Evolutionary conservation across 192 early-diverging fungal species (phyloP).

Genomic region (Chytriomyces sp.): DNA sequence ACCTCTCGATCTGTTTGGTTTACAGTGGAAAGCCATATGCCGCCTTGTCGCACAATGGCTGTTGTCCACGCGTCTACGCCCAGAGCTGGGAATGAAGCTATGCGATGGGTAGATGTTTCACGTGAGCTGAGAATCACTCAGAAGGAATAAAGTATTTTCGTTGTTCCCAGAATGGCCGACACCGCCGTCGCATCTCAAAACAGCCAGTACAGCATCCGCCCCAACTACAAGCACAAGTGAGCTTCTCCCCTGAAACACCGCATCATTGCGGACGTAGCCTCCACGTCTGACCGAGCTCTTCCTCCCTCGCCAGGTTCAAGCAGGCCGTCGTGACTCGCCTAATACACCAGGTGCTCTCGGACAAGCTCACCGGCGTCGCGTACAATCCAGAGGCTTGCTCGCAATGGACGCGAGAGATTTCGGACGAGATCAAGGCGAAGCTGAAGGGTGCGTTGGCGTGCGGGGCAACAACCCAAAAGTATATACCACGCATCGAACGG

Average conservation of each 20-base stretch:
- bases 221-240: slow-evolving; percentile 62
- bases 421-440: slow-evolving; percentile 61
- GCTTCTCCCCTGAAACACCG: background rate
- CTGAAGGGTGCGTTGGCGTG: slow-evolving; percentile 60
- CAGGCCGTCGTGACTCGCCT: slow-evolving; percentile 47
- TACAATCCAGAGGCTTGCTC: slow-evolving; percentile 58
- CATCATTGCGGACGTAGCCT: background rate
- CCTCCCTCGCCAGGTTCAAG: slow-evolving; percentile 46
- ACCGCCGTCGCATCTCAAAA: background rate
- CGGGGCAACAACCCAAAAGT: background rate
- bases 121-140: too few relatives aligned
- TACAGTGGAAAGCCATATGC: too few relatives aligned
- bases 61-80: too few relatives aligned
- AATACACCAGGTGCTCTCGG: slow-evolving; percentile 52
- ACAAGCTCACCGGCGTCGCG: slow-evolving; percentile 44
- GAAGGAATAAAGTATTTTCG: background rate
- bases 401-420: slow-evolving; percentile 56
- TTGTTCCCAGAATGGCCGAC: background rate
- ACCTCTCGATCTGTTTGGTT: too few relatives aligned
- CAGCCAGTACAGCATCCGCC: slow-evolving; percentile 50
- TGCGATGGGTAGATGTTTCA: too few relatives aligned
- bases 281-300: background rate
- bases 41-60: too few relatives aligned
- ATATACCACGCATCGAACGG: too few relatives aligned
- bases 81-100: too few relatives aligned